Evolutionary conservation across 352 stramenopile species (phyloP).

Genomic region (Globisporangium nodosum): DNA sequence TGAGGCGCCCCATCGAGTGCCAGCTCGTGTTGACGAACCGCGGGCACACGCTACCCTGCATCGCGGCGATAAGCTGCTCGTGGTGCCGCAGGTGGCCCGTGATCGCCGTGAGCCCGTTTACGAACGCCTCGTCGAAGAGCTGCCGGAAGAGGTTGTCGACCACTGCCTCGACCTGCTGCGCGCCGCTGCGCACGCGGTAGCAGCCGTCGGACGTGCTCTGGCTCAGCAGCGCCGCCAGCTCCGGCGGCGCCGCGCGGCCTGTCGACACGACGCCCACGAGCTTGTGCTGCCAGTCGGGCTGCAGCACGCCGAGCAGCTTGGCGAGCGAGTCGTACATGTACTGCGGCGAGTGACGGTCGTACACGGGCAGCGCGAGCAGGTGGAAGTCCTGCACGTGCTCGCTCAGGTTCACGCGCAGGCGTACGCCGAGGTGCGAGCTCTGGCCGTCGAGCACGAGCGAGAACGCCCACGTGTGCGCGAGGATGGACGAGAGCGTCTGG

Average conservation of each 20-base stretch:
- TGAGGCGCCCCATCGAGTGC: conserved; percentile 7
- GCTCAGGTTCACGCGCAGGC: conserved; percentile 7
- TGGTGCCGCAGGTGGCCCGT: conserved; percentile 9
- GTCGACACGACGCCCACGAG: conserved; percentile 8
- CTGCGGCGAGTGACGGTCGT: conserved; percentile 5
- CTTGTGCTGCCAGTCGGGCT: conserved; percentile 7
- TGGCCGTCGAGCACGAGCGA: conserved; percentile 10
- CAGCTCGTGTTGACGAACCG: conserved; percentile 13
- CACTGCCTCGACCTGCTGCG: conserved; percentile 10
- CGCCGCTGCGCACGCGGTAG: conserved; percentile 11
- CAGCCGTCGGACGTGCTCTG: conserved; percentile 3
- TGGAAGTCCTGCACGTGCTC: conserved; percentile 10
- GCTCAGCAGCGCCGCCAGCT: conserved; percentile 6
- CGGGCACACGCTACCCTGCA: conserved; percentile 8
- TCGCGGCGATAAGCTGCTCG: conserved; percentile 6
- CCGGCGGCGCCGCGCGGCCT: neutral
- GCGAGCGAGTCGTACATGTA: conserved; percentile 8
- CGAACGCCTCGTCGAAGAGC: conserved; percentile 11
- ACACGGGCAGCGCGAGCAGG: conserved; percentile 10
- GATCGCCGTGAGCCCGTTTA: conserved; percentile 5
- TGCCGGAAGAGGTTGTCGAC: conserved; percentile 5
- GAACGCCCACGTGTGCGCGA: conserved; percentile 13
- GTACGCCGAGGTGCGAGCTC: conserved; percentile 7
- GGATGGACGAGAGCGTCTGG: conserved; percentile 8
- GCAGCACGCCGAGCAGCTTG: conserved; percentile 7